Evolutionary conservation across 192 early-diverging fungal species (phyloP).

Genomic region (Coemansia furcata): DNA sequence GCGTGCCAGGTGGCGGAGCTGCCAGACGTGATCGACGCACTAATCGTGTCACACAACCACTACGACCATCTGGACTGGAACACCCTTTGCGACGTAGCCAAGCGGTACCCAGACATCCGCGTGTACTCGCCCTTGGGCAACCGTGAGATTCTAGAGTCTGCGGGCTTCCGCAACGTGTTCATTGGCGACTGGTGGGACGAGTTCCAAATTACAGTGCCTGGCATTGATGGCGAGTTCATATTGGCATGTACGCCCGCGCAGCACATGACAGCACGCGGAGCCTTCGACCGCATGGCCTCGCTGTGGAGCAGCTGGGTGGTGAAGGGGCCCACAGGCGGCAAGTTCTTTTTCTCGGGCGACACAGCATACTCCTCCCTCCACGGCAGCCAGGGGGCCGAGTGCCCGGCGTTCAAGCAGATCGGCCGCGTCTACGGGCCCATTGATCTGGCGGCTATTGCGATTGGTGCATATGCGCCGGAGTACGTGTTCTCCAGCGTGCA

Average conservation of each 20-base stretch:
- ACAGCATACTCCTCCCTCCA: slow-evolving; percentile 74
- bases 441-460: slow-evolving; percentile 75
- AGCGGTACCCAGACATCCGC: slow-evolving; percentile 43
- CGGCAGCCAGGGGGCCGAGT: slow-evolving; percentile 58
- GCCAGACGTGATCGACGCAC: slow-evolving; percentile 62
- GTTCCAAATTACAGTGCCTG: slow-evolving; percentile 11
- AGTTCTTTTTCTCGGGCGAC: slow-evolving; percentile 59
- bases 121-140: slow-evolving; percentile 83
- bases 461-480: slow-evolving; percentile 81
- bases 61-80: slow-evolving; percentile 82
- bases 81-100: slow-evolving; percentile 59
- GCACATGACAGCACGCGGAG: slow-evolving; percentile 53
- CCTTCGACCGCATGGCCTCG: slow-evolving; percentile 67
- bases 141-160: slow-evolving; percentile 58
- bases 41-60: slow-evolving; percentile 84
- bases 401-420: slow-evolving; percentile 84
- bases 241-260: slow-evolving; percentile 74
- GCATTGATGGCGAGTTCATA: slow-evolving; percentile 15
- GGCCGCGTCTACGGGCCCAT: slow-evolving; percentile 70
- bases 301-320: slow-evolving; percentile 81
- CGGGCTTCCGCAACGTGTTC: slow-evolving; percentile 56
- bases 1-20: slow-evolving; percentile 66
- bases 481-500: slow-evolving; percentile 68
- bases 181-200: slow-evolving; percentile 83
- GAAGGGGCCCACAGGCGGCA: slow-evolving; percentile 28